Evolutionary conservation across 176 grass and related monocot species (phyloP), one percentile per base, ranked within the genome.

Genomic region (Aegilops tauschii): DNA sequence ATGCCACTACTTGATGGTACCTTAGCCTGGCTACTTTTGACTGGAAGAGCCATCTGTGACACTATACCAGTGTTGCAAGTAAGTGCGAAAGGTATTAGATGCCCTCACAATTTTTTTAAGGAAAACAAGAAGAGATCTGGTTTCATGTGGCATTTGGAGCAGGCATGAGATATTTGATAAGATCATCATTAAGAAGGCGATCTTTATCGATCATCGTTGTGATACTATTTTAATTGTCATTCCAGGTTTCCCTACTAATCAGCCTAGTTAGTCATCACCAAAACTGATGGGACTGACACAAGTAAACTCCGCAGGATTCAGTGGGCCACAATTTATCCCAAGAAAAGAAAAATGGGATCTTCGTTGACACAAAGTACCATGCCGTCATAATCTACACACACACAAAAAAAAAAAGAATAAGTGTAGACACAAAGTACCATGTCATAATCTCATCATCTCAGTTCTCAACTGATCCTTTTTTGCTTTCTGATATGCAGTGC

Each of bases 131-230:
- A 50, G 59, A 61, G 76, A 35, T 80, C n/a, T 69, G 65, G 35
- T 79, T 83, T 80, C 63, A 62, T 70, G 69, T 21, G 69, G 2
- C 76, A 84, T 87, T 91, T 84, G 61, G 61, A 91, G 69, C 17
- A 49, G 36, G 28, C 76, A 69, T 77, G 68, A 88, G 85, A 61
- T 81, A 49, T 16, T 84, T 75, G 23, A 47, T 61, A 77, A 87
- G 76, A 58, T 31, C 52, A 16, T 58, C 87, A 80, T 23, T 65
- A 30, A 44, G 4, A 2, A 86, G 31, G 61, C 23, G 9, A 85
- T 67, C 58, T 5, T 75, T 18, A 29, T 49, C 37, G 3, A 28
- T 47, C 21, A 6, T 13, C 31, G 23, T 18, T 18, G 65, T 0
- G 5, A 64, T 59, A 18, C n/a, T 28, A 50, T n/a, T 76, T 18